Evolutionary conservation across 2,329 filamentous ascomycete genomes (phyloP), one percentile per base, ranked within the genome.

Genomic region (Colletotrichum costaricense): DNA sequence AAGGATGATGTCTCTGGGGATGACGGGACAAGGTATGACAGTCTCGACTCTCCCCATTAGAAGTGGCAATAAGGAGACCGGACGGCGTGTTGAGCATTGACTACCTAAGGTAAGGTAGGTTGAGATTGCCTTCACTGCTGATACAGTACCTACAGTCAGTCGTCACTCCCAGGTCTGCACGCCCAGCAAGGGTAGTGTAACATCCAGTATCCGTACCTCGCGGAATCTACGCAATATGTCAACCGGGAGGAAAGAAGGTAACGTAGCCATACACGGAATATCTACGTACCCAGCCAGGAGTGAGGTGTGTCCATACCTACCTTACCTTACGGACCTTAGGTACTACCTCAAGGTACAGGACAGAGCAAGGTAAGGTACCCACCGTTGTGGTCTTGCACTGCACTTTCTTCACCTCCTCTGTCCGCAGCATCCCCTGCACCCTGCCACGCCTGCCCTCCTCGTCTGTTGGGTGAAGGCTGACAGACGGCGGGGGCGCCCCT

Each of bases 381-480:
- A 30, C 59, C 42, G n/a, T 3, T n/a, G 42, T 63, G 38, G 42
- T 16, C 42, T 63, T 26, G 46, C 28, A 5, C 30, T 63, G 46
- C 28, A 30, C 59, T 49, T 59, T 69, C 59, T 46, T 55, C 65
- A 57, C 57, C 52, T 60, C 38, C 52, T 60, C 38, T 52, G 68
- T 68, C 64, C 49, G 52, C 63, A 62, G 49, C 38, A 35, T 63
- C 33, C 42, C n/a, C 14, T 56, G 54, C 22, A 28, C 22, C 26
- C 42, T 54, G n/a, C 55, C 19, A 49, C 42, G 42, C n/a, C 22
- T 26, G 30, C 19, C 7, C 33, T 33, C 56, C 67, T 26, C 52
- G 70, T 60, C 59, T 55, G 56, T 65, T 67, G 66, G 70, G 69
- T 70, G 70, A 70, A 60, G 65, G 69, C 69, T 63, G 64, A 54